Evolutionary conservation across 2,329 filamentous ascomycete species (phyloP), one percentile per base, ranked within the genome.

Genomic region (Penicillium griseofulvum): DNA sequence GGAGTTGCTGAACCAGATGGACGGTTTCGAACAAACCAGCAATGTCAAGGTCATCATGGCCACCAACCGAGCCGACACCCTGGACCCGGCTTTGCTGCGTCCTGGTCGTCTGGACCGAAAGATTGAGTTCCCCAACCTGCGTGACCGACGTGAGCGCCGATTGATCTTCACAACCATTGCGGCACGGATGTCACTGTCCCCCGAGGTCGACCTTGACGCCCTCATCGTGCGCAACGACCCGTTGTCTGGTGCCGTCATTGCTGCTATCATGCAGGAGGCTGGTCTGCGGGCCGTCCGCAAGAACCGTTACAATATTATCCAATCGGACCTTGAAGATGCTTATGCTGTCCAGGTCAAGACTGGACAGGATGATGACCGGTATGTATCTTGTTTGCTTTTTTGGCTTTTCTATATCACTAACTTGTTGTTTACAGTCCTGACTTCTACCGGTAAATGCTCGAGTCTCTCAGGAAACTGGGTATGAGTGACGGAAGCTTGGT

Each of bases 31-130:
- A 75, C 94, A 99, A 77, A 96, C 91, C 0, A 90, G 91, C 74
- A 99, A 99, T 76, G 94, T 99, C 77, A 99, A 99, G 81, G 94
- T 99, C 73, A 99, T 99, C 79, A 99, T 99, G 94, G 94, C 94
- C 64, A 99, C 94, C 65, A 99, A 99, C 81, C 89, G 94, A 73
- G 93, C 94, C 63, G 94, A 97, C 75, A 99, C 94, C 7, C 83
- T 99, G 62, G 94, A 99, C 73, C 94, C 94, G 16, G 94, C 94
- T 39, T 83, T 99, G 59, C 85, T 99, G 58, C 91, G 94, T 68
- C 94, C 94, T 31, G 94, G 94, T 64, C 91, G 94, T 80, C 83
- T 99, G 56, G 94, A 99, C 77, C 85, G 94, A 71, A 99, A 99
- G 83, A 99, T 99, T 64, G 94, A 99, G 76, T 99, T 99, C 76